Percentiles rank a stretch among this genome's conserved stretches.
These are phyloP conservation scores for Diaporthe sp. DNA, from an alignment of 2,329 filamentous ascomycete genomes.

Conservation along the genomic window DNA sequence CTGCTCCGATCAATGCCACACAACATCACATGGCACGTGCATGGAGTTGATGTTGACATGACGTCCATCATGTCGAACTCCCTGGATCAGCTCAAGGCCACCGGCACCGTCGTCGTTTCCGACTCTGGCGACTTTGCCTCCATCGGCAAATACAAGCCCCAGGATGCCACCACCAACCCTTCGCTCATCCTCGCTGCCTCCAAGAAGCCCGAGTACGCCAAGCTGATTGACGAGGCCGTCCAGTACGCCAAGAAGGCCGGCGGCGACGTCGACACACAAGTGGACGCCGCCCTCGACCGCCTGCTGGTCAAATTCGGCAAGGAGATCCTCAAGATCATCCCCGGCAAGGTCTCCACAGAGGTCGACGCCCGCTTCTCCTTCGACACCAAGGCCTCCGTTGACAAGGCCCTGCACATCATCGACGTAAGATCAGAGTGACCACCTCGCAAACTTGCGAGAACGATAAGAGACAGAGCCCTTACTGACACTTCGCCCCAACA, in stretches of 20 bases:
- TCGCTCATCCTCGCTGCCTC: slow-evolving; percentile 97
- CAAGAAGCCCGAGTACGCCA: slow-evolving; percentile 97
- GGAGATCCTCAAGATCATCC: slow-evolving; percentile 96
- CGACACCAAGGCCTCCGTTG: slow-evolving; percentile 88
- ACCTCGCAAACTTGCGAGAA: background rate
- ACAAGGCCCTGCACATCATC: slow-evolving; percentile 98
- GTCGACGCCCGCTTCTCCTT: slow-evolving; percentile 97
- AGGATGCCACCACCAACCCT: slow-evolving; percentile 99
- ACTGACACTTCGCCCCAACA: slow-evolving; percentile 49
- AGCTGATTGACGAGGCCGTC: slow-evolving; percentile 88
- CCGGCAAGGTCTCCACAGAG: slow-evolving; percentile 98
- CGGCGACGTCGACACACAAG: slow-evolving; percentile 78
- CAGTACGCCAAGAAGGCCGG: slow-evolving; percentile 80
- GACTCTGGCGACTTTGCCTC: slow-evolving; percentile 88
- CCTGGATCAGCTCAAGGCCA: slow-evolving; percentile 96
- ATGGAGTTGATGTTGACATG: too few species aligned
- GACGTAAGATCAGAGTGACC: slow-evolving; percentile 68
- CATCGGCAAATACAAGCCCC: slow-evolving; percentile 99
- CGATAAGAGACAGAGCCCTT: background rate
- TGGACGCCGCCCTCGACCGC: slow-evolving; percentile 90
- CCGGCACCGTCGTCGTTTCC: slow-evolving; percentile 96
- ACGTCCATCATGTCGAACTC: slow-evolving; percentile 83
- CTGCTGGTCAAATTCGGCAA: slow-evolving; percentile 98
- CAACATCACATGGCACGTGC: too few species aligned
- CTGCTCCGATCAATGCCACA: too few species aligned